phyloP scores from a whole-genome alignment of 352 stramenopile genomes.

The Phytophthora constricta region DNA sequence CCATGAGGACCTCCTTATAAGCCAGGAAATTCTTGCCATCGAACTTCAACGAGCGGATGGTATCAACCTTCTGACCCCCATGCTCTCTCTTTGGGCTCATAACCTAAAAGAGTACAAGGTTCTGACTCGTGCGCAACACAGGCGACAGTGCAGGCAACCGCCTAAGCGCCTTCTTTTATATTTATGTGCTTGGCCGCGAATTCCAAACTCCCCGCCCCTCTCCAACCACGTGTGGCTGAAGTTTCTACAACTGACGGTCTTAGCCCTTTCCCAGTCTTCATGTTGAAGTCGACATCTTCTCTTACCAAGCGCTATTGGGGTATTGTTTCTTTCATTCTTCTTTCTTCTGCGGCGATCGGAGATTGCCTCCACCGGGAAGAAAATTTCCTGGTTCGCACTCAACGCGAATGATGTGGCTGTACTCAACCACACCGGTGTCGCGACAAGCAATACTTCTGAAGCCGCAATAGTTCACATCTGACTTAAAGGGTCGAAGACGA shows the following conservation, averaged over 20 bases:
- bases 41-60: not conserved
- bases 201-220: too few species aligned
- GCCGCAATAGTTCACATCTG: slow-evolving; percentile 10
- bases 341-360: slow-evolving; percentile 13
- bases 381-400: slow-evolving; percentile 12
- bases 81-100: not conserved
- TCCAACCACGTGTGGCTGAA: too few species aligned
- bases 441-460: not conserved
- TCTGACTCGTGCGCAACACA: too few species aligned
- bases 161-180: too few species aligned
- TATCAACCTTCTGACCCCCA: not conserved
- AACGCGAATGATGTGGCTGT: not conserved
- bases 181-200: too few species aligned
- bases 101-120: too few species aligned
- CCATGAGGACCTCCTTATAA: slow-evolving; percentile 9
- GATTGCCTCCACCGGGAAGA: slow-evolving; percentile 2
- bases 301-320: not conserved
- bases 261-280: too few species aligned
- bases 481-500: slow-evolving; percentile 5
- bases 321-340: slow-evolving; percentile 26
- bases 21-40: slow-evolving; percentile 1
- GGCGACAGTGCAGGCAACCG: too few species aligned
- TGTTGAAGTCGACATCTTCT: too few species aligned
- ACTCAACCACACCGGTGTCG: not conserved
- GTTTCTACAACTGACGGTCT: too few species aligned